Base-by-base conservation (phyloP, 2,329 filamentous ascomycete species). In the Alternaria angustiovoidea region DNA sequence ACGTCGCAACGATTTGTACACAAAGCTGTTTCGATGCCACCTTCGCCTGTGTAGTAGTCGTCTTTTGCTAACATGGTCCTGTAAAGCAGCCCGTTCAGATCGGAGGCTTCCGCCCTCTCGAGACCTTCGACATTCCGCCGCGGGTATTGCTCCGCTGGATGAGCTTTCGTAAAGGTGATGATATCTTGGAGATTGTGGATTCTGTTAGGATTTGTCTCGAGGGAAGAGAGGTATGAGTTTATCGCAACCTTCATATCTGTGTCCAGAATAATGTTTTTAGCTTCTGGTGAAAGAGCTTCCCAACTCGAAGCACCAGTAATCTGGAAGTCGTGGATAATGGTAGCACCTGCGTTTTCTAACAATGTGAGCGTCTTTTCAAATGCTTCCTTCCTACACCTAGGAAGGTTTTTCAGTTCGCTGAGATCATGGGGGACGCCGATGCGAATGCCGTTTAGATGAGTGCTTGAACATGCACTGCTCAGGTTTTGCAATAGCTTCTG, bases 221-320 rank as follows among this genome's bases (percentile, higher is more conserved):
- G 80, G 46, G 82, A 69, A 8, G 78, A 76, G 18, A 90, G 76
- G 69, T 90, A 91, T 0, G 74, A 77, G 11, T 81, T 78, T 2
- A 90, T 76, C 46, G 86, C 81, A 30, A 78, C 69, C 30, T 86
- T 69, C 71, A 90, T 88, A 63, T 91, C 88, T 2, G 83, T 84
- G 24, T 81, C 77, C 4, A 87, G 71, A 0, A 89, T 82, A 5
- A 81, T 72, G 14, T 57, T 39, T 22, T 54, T 57, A 3, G 59
- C 53, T 48, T 47, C 41, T 8, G 30, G 30, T 8, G 58, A 69
- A 88, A 68, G 47, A 87, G 0, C 82, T 81, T 2, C 77, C 41
- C 54, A 71, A 16, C 57, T 51, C 20, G 55, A 70, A 2, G 86
- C 61, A 12, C 84, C 73, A 3, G 79, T 73, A 4, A 72, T 63